phyloP scores from a whole-genome alignment of 805 yeast species.

The Babjeviella inositovora region DNA sequence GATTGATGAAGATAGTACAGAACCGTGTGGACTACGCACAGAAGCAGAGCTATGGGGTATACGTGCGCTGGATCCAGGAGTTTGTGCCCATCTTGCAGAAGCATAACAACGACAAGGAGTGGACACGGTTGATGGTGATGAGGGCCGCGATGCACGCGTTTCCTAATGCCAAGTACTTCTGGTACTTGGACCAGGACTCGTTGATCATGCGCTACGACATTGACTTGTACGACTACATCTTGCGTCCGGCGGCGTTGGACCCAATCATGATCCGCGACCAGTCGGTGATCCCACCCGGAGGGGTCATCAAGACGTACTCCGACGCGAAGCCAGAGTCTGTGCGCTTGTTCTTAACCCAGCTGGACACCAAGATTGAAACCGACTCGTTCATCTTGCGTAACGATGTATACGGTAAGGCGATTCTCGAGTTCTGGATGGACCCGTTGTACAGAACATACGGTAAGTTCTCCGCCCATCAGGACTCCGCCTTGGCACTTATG shows the following conservation, averaged over 20 bases:
- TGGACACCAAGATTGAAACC: conserved; percentile 44
- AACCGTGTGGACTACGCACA: conserved; percentile 84
- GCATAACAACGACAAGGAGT: conserved; percentile 25
- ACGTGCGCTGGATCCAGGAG: conserved; percentile 76
- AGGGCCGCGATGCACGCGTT: conserved; percentile 90
- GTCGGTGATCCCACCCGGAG: conserved; percentile 58
- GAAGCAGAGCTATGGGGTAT: conserved; percentile 65
- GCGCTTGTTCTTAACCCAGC: conserved; percentile 55
- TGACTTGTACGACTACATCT: conserved; percentile 40
- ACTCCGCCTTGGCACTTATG: conserved; percentile 68
- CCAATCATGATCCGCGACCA: conserved; percentile 51
- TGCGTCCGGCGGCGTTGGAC: conserved; percentile 44
- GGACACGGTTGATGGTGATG: conserved; percentile 50
- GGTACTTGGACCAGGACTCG: conserved; percentile 74
- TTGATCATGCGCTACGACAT: conserved; percentile 58
- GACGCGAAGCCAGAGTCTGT: conserved; percentile 37
- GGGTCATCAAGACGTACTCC: conserved; percentile 53
- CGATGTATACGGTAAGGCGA: conserved; percentile 43
- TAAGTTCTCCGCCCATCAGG: conserved; percentile 42
- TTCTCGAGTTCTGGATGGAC: conserved; percentile 73
- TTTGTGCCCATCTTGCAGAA: conserved; percentile 46
- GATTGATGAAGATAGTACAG: conserved; percentile 57
- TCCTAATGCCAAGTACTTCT: conserved; percentile 80
- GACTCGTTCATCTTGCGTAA: conserved; percentile 61
- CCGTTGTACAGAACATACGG: conserved; percentile 50